Conservation (phyloP, 2,329 filamentous ascomycete genomes). For the Aureobasidium leucospermi region DNA sequence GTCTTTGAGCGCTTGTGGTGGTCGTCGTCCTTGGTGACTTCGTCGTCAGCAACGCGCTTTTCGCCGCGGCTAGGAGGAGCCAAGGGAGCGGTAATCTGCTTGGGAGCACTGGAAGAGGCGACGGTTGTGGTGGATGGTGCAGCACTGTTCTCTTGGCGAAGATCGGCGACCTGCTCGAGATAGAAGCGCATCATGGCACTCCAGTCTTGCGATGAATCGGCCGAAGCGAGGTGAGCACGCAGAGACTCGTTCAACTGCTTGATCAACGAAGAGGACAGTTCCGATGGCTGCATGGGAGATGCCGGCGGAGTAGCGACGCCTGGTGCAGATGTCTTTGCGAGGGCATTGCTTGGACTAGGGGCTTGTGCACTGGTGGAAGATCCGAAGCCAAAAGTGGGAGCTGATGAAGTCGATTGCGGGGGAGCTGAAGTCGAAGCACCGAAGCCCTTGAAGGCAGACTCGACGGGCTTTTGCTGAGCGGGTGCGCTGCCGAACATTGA, state of each 20-base stretch:
- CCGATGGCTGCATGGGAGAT: constrained; percentile 1
- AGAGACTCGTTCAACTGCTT: constrained; percentile 6
- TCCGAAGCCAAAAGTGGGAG: neutral
- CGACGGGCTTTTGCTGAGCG: neutral
- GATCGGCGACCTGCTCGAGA: neutral
- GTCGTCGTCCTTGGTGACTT: constrained; percentile 1
- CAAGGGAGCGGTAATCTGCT: neutral
- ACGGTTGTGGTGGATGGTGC: neutral
- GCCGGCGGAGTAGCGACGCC: constrained; percentile 5
- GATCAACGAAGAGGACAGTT: neutral
- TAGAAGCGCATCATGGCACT: neutral
- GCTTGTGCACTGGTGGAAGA: neutral
- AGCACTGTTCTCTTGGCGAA: neutral
- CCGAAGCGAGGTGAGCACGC: neutral
- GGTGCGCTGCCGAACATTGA: constrained; percentile 3
- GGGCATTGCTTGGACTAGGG: neutral
- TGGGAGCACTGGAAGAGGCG: neutral
- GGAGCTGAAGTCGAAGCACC: neutral
- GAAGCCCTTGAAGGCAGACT: constrained; percentile 8
- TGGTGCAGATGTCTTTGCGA: neutral
- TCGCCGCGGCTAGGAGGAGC: neutral
- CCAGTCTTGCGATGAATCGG: neutral
- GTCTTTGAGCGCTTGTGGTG: constrained; percentile 8
- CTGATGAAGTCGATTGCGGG: neutral
- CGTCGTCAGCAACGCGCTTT: constrained; percentile 6